A percentile compares a stretch with the other conserved stretches of the same genome.
These are phyloP conservation scores for Geotrichum phurueaensis DNA, from an alignment of 1,139 yeast species.

Conservation along the genomic window DNA sequence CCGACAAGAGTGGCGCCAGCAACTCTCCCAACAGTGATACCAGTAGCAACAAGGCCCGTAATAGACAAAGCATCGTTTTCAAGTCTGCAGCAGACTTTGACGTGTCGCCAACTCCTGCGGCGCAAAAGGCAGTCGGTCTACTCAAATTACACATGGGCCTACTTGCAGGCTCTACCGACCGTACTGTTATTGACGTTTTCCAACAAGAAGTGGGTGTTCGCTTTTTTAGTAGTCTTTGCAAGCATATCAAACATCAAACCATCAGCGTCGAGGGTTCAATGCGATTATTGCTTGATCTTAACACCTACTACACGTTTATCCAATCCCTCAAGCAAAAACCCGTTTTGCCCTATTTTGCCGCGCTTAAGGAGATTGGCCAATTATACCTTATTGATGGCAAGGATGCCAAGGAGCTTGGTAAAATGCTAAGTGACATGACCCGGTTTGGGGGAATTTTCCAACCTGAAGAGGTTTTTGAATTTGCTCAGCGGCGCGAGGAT, in stretches of 20 bases:
- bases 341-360: conserved; percentile 69
- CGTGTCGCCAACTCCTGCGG: conserved; percentile 73
- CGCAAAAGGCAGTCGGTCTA: conserved; percentile 54
- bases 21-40: neutral
- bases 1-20: neutral
- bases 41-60: neutral
- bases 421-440: conserved; percentile 72
- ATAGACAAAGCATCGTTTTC: conserved; percentile 7
- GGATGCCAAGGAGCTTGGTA: conserved; percentile 79
- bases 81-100: conserved; percentile 12
- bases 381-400: conserved; percentile 68
- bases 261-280: conserved; percentile 77
- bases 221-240: conserved; percentile 70
- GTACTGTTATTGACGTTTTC: conserved; percentile 81
- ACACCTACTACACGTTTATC: conserved; percentile 68
- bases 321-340: conserved; percentile 58
- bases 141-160: conserved; percentile 70
- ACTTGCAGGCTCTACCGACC: conserved; percentile 79
- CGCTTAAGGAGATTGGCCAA: conserved; percentile 79
- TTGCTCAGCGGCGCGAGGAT: conserved; percentile 81
- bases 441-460: conserved; percentile 84
- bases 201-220: conserved; percentile 92
- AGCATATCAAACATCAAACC: conserved; percentile 55
- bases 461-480: conserved; percentile 90
- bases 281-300: conserved; percentile 52